Percentiles rank a stretch among this genome's conserved stretches.
These are phyloP conservation scores for Ogataea kodamae DNA, from an alignment of 805 yeast species.

Conservation along the genomic window DNA sequence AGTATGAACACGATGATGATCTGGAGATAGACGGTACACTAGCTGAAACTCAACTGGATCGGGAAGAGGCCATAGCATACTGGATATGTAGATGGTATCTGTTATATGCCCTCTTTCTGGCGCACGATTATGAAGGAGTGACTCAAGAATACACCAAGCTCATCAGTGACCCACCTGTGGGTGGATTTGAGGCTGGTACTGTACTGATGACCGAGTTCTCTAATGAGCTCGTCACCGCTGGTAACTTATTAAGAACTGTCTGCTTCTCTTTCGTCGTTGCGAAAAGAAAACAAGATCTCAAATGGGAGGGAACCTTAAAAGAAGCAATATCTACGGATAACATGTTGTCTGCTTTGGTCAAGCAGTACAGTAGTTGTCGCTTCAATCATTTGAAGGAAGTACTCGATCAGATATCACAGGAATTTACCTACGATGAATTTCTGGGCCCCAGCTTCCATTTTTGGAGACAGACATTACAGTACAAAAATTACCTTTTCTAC, in stretches of 20 bases:
- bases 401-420: constrained; percentile 12
- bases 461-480: constrained; percentile 27
- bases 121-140: constrained; percentile 24
- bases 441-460: constrained; percentile 23
- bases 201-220: constrained; percentile 18
- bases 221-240: constrained; percentile 16
- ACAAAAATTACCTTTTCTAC: constrained; percentile 32
- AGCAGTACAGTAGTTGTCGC: constrained; percentile 25
- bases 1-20: constrained; percentile 19
- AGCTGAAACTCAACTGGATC: constrained; percentile 11
- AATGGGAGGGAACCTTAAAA: constrained; percentile 16
- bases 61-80: constrained; percentile 25
- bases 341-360: constrained; percentile 23
- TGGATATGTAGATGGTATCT: constrained; percentile 32
- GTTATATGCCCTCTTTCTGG: constrained; percentile 25
- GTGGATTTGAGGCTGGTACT: constrained; percentile 18
- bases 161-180: constrained; percentile 10
- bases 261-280: constrained; percentile 22
- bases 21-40: constrained; percentile 18
- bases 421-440: constrained; percentile 23
- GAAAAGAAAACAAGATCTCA: constrained; percentile 12
- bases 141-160: constrained; percentile 22
- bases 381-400: constrained; percentile 21
- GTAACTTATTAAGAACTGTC: constrained; percentile 20
- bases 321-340: constrained; percentile 22